Evolutionary conservation across 169 alveolate species (phyloP), one percentile per base, ranked within the genome.

Genomic region (Plasmodium vivax): DNA sequence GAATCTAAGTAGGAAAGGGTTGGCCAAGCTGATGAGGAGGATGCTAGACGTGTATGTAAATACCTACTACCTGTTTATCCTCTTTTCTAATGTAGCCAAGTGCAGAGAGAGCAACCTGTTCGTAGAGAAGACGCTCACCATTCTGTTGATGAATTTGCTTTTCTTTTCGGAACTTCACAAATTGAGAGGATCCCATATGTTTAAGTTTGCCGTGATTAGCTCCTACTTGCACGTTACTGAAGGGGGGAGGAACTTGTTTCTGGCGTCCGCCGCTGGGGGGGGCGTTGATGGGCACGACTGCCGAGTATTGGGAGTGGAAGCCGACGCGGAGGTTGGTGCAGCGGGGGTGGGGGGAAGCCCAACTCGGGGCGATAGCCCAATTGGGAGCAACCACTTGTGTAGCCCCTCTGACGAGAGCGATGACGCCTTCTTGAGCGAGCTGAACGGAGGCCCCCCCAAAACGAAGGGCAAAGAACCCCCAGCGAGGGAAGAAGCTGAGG

Each of bases 11-110:
- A 32, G 1, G 12, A 8, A 85, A 23, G 38, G 38, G 12, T 58
- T 85, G 19, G 2, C 14, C 7, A 75, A 34, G 23, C 3, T 85
- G 36, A 82, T 80, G 51, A 80, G 36, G 30, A 90, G 41, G n/a
- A 34, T 90, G 30, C 10, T 81, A 9, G 94, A 90, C 73, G 23
- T 90, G 2, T 90, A 90, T 71, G 47, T 90, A 9, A 90, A 80
- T 19, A 90, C 94, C 1, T 87, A 54, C 41, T 87, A 87, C 58
- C 45, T 87, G 68, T 87, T 51, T 77, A 87, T 87, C n/a, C 72
- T 87, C 30, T 54, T 87, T 54, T 87, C 85, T 2, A 87, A 87
- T 77, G 62, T 87, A 9, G 82, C 54, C 0, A 87, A 87, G 19
- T 87, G 47, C 82, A 87, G 43, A 38, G 23, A 87, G 1, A 87